Evolutionary conservation across 1,139 yeast genomes (phyloP), one percentile per base, ranked within the genome.

Genomic region (Debaryomyces singareniensis): DNA sequence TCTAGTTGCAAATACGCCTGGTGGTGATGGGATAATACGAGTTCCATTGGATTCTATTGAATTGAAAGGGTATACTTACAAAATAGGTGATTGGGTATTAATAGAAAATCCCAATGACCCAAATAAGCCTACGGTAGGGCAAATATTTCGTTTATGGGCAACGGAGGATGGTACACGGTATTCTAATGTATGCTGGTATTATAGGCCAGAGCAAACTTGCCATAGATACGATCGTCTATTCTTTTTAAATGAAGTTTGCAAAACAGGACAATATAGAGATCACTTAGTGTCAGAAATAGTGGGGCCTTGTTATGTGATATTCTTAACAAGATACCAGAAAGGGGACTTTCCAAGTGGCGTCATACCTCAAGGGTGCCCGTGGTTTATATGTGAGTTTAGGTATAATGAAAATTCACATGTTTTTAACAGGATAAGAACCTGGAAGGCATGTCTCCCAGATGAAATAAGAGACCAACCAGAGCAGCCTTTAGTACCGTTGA

Each of bases 381-480:
- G 95, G 54, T 91, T 87, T 55, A 82, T 93, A 43, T 91, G 98
- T 61, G 98, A 91, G 57, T 85, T 78, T 54, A 77, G 98, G 47
- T 91, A 89, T 59, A 91, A 91, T 51, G 97, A 89, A 51, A 71
- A 75, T 35, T 94, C 84, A 47, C 86, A 85, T 51, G 81, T 80
- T 16, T 91, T 91, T 65, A 91, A 91, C 59, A 81, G 93, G 51
- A 91, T 91, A 47, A 75, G 97, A 50, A 91, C 98, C 1, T 91
- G 98, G 98, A 91, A 86, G 55, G 97, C 96, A 3, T 91, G 98
- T 62, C 71, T 91, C 42, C 98, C 98, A 0, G 98, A 91, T 55
- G 98, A 89, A 51, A 84, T 89, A 24, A 76, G 97, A 48, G 89
- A 83, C 39, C 71, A 75, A 30, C 82, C 78, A 33, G 97, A 91